Evolutionary conservation across 805 yeast genomes (phyloP).

Genomic region (Pichia gijzeniarum): DNA sequence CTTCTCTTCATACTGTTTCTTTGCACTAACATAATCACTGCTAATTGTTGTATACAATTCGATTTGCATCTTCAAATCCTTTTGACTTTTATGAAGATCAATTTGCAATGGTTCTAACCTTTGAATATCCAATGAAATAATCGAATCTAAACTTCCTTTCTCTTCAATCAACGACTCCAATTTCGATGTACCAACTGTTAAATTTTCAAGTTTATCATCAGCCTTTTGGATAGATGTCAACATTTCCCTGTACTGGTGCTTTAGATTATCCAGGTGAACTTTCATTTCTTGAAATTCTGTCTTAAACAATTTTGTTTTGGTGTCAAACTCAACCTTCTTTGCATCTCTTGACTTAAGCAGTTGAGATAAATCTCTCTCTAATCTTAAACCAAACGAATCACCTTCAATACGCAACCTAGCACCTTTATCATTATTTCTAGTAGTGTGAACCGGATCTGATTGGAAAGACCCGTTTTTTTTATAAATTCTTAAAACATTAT

Average conservation of each 20-base stretch:
- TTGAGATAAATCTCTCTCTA: constrained; percentile 6
- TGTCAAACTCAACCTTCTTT: constrained; percentile 3
- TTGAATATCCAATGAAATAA: constrained; percentile 22
- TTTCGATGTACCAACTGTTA: constrained; percentile 37
- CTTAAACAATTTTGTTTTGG: constrained; percentile 14
- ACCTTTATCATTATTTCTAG: constrained; percentile 14
- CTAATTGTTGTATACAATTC: constrained; percentile 11
- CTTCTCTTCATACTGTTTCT: constrained; percentile 8
- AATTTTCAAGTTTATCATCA: constrained; percentile 36
- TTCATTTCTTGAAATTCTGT: constrained; percentile 14
- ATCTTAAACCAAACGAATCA: constrained; percentile 17
- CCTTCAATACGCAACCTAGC: constrained; percentile 21
- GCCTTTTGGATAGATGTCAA: constrained; percentile 28
- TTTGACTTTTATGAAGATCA: constrained; percentile 12
- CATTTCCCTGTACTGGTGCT: constrained; percentile 6
- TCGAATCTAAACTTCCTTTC: constrained; percentile 27
- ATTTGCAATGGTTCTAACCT: constrained; percentile 18
- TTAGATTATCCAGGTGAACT: constrained; percentile 4
- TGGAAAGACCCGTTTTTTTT: constrained; percentile 26
- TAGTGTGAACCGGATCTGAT: constrained; percentile 25
- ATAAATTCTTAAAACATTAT: constrained; percentile 20
- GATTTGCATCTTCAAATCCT: constrained; percentile 13
- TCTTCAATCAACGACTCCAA: constrained; percentile 31
- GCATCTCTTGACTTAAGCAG: constrained; percentile 9
- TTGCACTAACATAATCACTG: constrained; percentile 10